Percentiles rank a stretch among this genome's conserved stretches.
Evolutionary conservation across 768 basidiomycete genomes (phyloP).

Genomic region (Psilocybe sp.): DNA sequence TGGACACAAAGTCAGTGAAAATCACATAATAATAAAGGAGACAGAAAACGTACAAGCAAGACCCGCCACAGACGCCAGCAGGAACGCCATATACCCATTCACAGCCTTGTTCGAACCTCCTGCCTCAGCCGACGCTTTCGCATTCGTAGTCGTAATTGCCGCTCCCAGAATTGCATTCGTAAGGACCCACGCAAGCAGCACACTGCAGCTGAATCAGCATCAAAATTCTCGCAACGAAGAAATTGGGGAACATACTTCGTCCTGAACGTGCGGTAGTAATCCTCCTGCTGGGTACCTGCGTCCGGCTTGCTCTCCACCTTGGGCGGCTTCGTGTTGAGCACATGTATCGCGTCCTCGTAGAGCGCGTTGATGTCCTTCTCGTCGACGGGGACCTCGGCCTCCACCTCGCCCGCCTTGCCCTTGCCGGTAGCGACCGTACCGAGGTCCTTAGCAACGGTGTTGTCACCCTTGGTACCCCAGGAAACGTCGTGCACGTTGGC

Average conservation of each 20-base stretch:
- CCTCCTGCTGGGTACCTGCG: constrained; percentile 64
- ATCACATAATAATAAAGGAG: neutral
- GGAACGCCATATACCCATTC: constrained; percentile 85
- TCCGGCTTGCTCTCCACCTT: constrained; percentile 68
- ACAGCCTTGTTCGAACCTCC: constrained; percentile 51
- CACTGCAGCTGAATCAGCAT: constrained; percentile 32
- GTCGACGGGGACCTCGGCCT: constrained; percentile 80
- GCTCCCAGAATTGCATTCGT: constrained; percentile 82
- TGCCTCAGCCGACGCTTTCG: constrained; percentile 37
- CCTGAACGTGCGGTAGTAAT: constrained; percentile 86
- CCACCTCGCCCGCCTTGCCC: constrained; percentile 62
- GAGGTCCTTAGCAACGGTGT: constrained; percentile 80
- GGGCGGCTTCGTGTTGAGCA: constrained; percentile 75
- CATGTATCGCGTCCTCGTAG: constrained; percentile 89
- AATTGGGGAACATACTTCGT: constrained; percentile 64
- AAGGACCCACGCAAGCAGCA: constrained; percentile 85
- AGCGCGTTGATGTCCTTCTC: constrained; percentile 87
- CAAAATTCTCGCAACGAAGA: neutral
- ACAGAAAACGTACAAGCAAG: constrained; percentile 65
- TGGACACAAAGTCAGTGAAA: constrained; percentile 22
- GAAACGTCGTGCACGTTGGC: constrained; percentile 90
- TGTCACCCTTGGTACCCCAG: constrained; percentile 96
- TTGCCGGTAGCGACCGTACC: constrained; percentile 77
- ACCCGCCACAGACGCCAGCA: constrained; percentile 85
- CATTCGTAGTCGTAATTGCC: constrained; percentile 60